Conservation (phyloP, 257 asterid species). For the Eustoma russellianum region DNA sequence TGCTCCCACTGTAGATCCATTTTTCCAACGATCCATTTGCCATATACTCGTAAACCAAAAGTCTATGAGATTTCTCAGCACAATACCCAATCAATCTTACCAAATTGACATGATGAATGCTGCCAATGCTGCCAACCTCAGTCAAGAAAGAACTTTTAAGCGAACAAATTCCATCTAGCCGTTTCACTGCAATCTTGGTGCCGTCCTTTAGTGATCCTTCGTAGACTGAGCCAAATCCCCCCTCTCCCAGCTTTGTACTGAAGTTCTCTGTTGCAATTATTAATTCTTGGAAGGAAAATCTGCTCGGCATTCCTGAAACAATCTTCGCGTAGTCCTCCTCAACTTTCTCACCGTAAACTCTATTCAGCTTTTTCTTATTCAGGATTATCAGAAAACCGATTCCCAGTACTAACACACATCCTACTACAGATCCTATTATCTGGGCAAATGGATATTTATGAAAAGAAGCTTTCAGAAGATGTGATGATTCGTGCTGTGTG, state of each 20-base stretch:
- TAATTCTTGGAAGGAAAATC: conserved; percentile 54
- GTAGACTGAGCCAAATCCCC: conserved; percentile 84
- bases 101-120: conserved; percentile 69
- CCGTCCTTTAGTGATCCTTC: conserved; percentile 52
- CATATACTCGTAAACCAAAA: conserved; percentile 75
- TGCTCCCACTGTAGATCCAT: conserved; percentile 31
- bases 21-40: conserved; percentile 66
- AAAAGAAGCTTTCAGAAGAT: too few species aligned
- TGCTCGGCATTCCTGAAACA: too few species aligned
- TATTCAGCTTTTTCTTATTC: too few species aligned
- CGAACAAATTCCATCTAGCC: conserved; percentile 74
- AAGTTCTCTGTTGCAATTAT: conserved; percentile 61
- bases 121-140: conserved; percentile 74
- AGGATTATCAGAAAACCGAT: too few species aligned
- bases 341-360: too few species aligned
- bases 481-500: too few species aligned
- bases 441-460: too few species aligned
- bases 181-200: conserved; percentile 58
- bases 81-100: conserved; percentile 78
- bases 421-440: too few species aligned
- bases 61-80: conserved; percentile 61
- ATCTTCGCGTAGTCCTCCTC: too few species aligned
- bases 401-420: too few species aligned
- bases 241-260: conserved; percentile 77
- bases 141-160: conserved; percentile 79